A percentile compares a stretch with the other conserved stretches of the same genome.
Conservation (phyloP, 495 filamentous ascomycete genomes). For the Hypoxylon rickii region DNA sequence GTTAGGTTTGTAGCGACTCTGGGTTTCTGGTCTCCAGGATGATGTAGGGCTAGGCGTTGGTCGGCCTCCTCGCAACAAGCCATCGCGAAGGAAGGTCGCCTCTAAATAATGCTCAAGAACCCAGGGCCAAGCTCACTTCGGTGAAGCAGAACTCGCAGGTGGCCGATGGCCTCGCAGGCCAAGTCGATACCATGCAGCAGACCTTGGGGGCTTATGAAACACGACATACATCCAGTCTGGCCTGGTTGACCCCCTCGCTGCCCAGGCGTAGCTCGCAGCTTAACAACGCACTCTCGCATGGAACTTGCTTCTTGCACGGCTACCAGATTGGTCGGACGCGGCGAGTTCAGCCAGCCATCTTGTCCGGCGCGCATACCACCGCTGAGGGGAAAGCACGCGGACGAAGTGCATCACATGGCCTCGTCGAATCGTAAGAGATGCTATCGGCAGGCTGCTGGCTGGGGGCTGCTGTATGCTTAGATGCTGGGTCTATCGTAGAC, state of each 20-base stretch:
- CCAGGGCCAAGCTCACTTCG: not conserved
- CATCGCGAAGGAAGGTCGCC: not conserved
- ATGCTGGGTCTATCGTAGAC: no score
- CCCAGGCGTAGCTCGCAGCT: conserved; percentile 20
- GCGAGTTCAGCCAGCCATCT: not conserved
- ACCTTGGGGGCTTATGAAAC: not conserved
- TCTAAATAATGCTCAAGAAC: conserved; percentile 13
- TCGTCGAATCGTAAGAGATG: no score
- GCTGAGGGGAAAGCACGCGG: no score
- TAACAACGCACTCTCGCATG: conserved; percentile 29
- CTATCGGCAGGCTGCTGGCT: no score
- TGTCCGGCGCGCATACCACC: no score
- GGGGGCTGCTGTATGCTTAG: no score
- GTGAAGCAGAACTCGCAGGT: not conserved
- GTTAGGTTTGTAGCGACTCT: not conserved
- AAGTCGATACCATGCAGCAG: conserved; percentile 1
- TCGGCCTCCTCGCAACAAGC: not conserved
- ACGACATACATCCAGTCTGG: conserved; percentile 3
- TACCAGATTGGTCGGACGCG: conserved; percentile 13
- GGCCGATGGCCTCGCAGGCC: conserved; percentile 1
- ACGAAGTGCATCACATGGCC: no score
- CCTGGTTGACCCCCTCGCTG: conserved; percentile 11
- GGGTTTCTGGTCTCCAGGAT: not conserved
- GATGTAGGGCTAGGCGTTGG: not conserved
- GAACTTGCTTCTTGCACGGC: conserved; percentile 3